Evolutionary conservation across 371 early-diverging fungal species (phyloP).

Genomic region (Rozella allomycis): DNA sequence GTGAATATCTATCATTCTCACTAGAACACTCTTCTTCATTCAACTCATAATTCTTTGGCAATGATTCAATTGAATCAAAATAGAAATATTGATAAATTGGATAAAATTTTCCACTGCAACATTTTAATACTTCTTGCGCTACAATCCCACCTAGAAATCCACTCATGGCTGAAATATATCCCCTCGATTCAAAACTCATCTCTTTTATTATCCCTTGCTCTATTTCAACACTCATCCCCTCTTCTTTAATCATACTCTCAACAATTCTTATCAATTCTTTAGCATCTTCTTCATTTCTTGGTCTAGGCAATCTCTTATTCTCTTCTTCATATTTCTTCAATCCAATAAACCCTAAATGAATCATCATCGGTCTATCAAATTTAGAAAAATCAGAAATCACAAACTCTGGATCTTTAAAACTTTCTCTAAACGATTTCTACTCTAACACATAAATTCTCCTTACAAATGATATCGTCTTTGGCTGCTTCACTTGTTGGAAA

Average conservation of each 20-base stretch:
- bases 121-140: conserved; percentile 98
- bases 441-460: conserved; percentile 6
- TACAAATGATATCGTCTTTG: conserved; percentile 56
- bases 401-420: conserved; percentile 60
- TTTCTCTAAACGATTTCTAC: conserved; percentile 45
- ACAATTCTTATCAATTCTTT: conserved; percentile 22
- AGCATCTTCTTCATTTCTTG: conserved; percentile 41
- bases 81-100: conserved; percentile 93
- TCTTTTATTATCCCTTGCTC: conserved; percentile 68
- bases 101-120: conserved; percentile 78
- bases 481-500: conserved; percentile 84
- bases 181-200: conserved; percentile 63
- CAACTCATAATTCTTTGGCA: conserved; percentile 40
- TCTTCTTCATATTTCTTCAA: conserved; percentile 40
- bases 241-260: conserved; percentile 26
- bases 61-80: conserved; percentile 90
- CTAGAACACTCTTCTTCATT: conserved; percentile 50
- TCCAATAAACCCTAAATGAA: conserved; percentile 83
- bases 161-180: conserved; percentile 87
- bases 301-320: conserved; percentile 36
- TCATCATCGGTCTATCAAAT: conserved; percentile 76
- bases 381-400: conserved; percentile 86
- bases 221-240: conserved; percentile 34
- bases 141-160: conserved; percentile 95
- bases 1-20: conserved; percentile 70